Base-by-base conservation (phyloP, 352 stramenopile genomes). In the Pythium aphanidermatum region DNA sequence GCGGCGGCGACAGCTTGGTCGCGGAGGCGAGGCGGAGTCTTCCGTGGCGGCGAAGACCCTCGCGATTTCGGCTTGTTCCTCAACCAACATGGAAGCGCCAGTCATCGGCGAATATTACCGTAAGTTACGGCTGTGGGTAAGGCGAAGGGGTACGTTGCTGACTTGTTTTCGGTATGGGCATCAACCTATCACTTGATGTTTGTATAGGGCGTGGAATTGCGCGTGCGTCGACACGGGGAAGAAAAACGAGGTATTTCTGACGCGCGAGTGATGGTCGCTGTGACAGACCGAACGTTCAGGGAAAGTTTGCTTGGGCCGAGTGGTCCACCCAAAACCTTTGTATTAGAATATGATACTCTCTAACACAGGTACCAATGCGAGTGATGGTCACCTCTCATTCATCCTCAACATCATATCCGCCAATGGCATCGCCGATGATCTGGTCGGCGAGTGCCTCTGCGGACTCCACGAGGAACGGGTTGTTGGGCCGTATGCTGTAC, bases 281-380 rank as follows among this genome's bases (percentile, higher is more conserved):
- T 63, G 47, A 58, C 55, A 63, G 47, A 63, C 47, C 16, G 55
- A 63, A 63, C 48, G 42, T 63, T 63, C 55, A 63, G 9, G 31
- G 55, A 63, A 63, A 58, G 43, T 63, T 56, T 57, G 46, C 34
- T 40, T 57, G 54, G 54, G 44, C 7, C 8, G 29, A 14, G 14
- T 9, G 9, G 28, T 33, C 14, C 28, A 33, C 28, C 14, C 28
- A 13, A 9, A 13, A 13, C 9, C 9, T 33, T 33, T 33, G 9
- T 33, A 14, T 33, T 33, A 14, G 28, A 33, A 33, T 33, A n/a
- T n/a, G n/a, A n/a, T n/a, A n/a, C n/a, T n/a, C n/a, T n/a, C n/a
- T n/a, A n/a, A n/a, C n/a, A n/a, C n/a, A n/a, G n/a, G n/a, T n/a
- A n/a, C n/a, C n/a, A n/a, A n/a, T n/a, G n/a, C n/a, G n/a, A n/a